phyloP scores from a whole-genome alignment of 1,284 basidiomycete species.

The Erythrobasidium hasegawianum region DNA sequence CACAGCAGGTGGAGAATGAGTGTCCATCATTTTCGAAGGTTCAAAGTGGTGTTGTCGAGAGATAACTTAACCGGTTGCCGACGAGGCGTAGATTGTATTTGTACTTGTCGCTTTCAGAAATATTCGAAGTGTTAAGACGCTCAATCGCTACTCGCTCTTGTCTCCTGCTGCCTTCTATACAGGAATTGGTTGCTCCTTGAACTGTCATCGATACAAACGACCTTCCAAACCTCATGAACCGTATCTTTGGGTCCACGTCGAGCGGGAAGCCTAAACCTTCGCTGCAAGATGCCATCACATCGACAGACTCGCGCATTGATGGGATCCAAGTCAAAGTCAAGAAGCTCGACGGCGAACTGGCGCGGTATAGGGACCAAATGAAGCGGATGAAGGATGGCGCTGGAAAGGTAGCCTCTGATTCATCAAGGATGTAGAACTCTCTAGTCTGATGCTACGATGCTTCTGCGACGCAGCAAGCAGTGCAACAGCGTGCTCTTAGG shows the following conservation, averaged over 20 bases:
- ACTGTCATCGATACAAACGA: too few species aligned
- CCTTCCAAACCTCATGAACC: conserved; percentile 50
- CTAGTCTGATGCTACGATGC: neutral
- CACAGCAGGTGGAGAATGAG: neutral
- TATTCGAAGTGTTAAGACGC: too few species aligned
- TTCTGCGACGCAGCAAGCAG: conserved; percentile 62
- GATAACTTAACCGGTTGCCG: too few species aligned
- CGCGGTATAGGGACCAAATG: conserved; percentile 94
- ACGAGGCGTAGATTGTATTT: too few species aligned
- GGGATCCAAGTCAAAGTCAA: conserved; percentile 86
- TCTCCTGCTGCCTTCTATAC: too few species aligned
- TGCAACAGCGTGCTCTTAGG: conserved; percentile 90
- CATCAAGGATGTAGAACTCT: neutral
- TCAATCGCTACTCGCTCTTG: too few species aligned
- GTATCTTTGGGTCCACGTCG: conserved; percentile 50
- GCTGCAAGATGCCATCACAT: conserved; percentile 84
- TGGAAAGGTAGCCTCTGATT: conserved; percentile 60
- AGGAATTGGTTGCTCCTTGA: too few species aligned
- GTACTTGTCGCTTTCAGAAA: too few species aligned
- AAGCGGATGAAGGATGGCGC: conserved; percentile 87
- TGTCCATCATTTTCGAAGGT: neutral
- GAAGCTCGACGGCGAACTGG: conserved; percentile 91
- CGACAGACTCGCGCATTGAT: conserved; percentile 85
- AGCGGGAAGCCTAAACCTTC: conserved; percentile 64
- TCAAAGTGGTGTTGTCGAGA: too few species aligned